phyloP scores from a whole-genome alignment of 768 basidiomycete species.

The Auricularia cornea region DNA sequence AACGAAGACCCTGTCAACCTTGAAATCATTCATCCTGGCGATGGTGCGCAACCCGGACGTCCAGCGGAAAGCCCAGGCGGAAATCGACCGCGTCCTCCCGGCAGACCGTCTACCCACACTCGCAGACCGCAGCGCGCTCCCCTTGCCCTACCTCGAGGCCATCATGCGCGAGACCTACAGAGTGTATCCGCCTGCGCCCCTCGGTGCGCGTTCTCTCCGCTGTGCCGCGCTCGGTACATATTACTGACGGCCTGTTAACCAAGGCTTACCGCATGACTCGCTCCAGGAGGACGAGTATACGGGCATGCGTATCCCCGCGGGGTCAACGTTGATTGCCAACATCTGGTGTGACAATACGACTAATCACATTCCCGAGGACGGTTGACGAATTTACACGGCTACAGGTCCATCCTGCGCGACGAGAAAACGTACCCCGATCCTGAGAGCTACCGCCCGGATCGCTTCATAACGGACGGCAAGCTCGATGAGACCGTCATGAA shows the following conservation, averaged over 20 bases:
- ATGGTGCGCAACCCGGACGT: constrained; percentile 47
- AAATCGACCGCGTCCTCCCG: constrained; percentile 39
- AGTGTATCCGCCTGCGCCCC: constrained; percentile 36
- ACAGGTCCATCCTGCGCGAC: constrained; percentile 33
- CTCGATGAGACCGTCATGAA: constrained; percentile 21
- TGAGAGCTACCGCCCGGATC: constrained; percentile 32
- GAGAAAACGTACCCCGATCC: constrained; percentile 31
- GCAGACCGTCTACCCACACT: constrained; percentile 30
- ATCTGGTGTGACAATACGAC: not conserved
- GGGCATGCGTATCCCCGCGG: constrained; percentile 2
- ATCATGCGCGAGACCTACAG: constrained; percentile 26
- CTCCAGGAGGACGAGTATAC: constrained; percentile 2
- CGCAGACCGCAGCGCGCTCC: constrained; percentile 32
- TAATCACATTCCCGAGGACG: no score
- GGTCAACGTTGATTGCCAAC: not conserved
- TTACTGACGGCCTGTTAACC: not conserved
- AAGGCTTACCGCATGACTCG: not conserved
- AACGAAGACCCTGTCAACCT: constrained; percentile 40
- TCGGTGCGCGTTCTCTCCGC: constrained; percentile 8
- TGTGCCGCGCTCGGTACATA: not conserved
- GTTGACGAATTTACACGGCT: no score
- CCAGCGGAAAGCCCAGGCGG: constrained; percentile 39
- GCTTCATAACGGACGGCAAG: constrained; percentile 26
- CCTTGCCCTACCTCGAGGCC: constrained; percentile 34
- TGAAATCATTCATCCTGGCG: constrained; percentile 43